Evolutionary conservation across 371 early-diverging fungal species (phyloP).

Genomic region (Zychaea mexicana): DNA sequence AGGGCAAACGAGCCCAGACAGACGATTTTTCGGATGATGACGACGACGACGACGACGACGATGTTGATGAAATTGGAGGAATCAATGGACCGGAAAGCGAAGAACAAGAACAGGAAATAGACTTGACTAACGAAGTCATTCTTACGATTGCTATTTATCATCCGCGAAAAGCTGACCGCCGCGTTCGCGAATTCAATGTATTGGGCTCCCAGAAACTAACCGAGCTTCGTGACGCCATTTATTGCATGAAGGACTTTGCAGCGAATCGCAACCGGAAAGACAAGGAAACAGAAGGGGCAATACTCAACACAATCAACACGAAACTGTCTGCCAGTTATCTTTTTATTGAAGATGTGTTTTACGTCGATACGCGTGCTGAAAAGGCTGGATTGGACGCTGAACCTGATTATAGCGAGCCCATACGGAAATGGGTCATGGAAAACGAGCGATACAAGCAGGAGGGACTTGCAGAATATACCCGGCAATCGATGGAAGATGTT

Average conservation of each 20-base stretch:
- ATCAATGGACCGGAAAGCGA: neutral
- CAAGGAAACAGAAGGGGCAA: neutral
- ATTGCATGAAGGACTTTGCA: slow-evolving; percentile 39
- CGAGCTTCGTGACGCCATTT: slow-evolving; percentile 48
- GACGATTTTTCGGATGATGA: neutral
- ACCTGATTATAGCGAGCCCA: slow-evolving; percentile 33
- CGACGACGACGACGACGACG: neutral
- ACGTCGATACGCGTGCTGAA: slow-evolving; percentile 42
- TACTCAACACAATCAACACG: slow-evolving; percentile 20
- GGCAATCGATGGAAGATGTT: slow-evolving; percentile 50
- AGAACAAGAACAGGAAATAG: neutral
- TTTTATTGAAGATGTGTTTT: slow-evolving; percentile 50
- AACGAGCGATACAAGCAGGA: slow-evolving; percentile 21
- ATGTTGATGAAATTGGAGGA: neutral
- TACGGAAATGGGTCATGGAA: slow-evolving; percentile 34
- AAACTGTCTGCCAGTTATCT: slow-evolving; percentile 38
- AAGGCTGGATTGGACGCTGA: slow-evolving; percentile 11
- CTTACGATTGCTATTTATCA: slow-evolving; percentile 36
- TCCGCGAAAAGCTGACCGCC: slow-evolving; percentile 19
- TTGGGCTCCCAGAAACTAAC: slow-evolving; percentile 46
- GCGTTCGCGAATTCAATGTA: slow-evolving; percentile 49
- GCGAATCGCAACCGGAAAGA: slow-evolving; percentile 9
- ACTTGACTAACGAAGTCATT: slow-evolving; percentile 11
- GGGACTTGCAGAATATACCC: slow-evolving; percentile 18
- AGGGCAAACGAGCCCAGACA: neutral